Base-by-base conservation (phyloP, 495 filamentous ascomycete genomes). In the Neurospora sp. region DNA sequence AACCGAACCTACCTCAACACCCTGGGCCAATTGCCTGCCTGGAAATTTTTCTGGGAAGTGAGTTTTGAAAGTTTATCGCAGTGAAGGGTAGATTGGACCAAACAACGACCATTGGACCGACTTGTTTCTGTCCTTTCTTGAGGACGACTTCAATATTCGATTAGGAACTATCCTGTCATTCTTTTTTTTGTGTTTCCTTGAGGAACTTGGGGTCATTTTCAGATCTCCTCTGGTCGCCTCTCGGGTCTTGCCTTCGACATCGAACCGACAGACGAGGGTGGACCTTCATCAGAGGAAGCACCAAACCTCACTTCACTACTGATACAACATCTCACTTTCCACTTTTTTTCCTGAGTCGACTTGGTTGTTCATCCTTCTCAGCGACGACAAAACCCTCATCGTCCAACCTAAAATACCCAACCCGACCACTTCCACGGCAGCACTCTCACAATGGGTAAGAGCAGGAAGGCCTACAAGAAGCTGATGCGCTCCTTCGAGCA, bases 381-480 rank as follows among this genome's bases (percentile, higher is more conserved):
- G 44, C 22, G 27, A 68, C 74, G 39, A 71, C 45, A 65, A 73
- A 40, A 38, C 68, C 12, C 45, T 6, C 53, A 16, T 31, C 53
- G 12, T 16, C 1, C 27, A 61, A 42, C 17, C 6, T n/a, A 12
- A 10, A 70, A 17, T 41, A 44, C 22, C 12, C 14, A 17, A 31
- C 14, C 2, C 42, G 8, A 16, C 22, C n/a, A 31, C n/a, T 6
- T 4, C 12, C 31, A 17, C 42, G 17, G 9, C 27, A 65, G 17
- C 53, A 37, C 12, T 65, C 61, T 71, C 76, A 77, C 69, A 40
- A 80, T 80, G 78, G 94, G 93, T 72, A 98, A 98, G 81, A 90
- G 96, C 74, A 90, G 92, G 8, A 99, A 98, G 84, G 92, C 94
- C 80, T 99, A 98, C 82, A 90, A 93, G 78, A 97, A 97, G 89